These are phyloP conservation scores for Solanum stenotomum DNA, from an alignment of 257 asterid genomes.

Conservation along the genomic window DNA sequence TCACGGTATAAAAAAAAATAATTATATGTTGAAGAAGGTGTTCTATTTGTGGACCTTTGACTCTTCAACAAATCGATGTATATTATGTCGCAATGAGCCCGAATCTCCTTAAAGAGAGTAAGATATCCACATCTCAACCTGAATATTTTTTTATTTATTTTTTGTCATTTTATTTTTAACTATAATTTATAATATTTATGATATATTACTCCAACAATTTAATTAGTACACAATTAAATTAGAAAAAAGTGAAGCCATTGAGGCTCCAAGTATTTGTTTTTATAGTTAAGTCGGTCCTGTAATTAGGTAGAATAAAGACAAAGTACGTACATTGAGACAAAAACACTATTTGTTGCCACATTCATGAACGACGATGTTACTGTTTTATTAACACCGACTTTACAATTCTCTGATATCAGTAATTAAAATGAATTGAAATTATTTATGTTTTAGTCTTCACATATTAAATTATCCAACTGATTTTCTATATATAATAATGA, in stretches of 20 bases:
- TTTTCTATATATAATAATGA: not conserved
- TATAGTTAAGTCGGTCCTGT: not conserved
- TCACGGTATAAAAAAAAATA: no score
- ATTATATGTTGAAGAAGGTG: no score
- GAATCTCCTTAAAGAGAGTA: no score
- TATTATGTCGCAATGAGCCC: accelerated
- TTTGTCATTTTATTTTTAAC: no score
- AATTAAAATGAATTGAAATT: not conserved
- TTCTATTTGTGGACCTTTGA: no score
- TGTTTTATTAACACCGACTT: not conserved
- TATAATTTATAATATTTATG: no score
- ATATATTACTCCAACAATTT: no score
- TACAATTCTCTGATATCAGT: not conserved
- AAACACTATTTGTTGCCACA: not conserved
- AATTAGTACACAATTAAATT: not conserved
- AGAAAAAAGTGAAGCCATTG: no score
- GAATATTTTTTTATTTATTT: no score
- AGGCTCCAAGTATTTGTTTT: no score
- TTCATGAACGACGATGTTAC: not conserved
- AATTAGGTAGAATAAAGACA: not conserved
- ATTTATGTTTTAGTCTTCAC: not conserved
- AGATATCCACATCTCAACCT: accelerated
- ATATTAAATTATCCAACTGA: not conserved
- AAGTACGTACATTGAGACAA: not conserved
- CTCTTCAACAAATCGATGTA: no score